phyloP scores from a whole-genome alignment of 2,329 filamentous ascomycete species.

The Fusarium abutilonis region DNA sequence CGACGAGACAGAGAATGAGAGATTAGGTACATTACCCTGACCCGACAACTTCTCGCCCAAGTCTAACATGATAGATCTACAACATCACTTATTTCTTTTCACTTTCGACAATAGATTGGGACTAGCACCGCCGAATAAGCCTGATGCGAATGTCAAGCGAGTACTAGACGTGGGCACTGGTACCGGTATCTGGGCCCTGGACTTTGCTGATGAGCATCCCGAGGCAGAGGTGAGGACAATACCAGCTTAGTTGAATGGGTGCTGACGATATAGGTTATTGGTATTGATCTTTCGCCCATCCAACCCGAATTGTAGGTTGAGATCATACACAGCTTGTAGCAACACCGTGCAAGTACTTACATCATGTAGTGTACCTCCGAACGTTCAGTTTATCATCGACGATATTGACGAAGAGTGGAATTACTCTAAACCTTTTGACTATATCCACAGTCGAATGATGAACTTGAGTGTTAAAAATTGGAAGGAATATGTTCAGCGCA shows the following conservation, averaged over 20 bases:
- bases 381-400: slow-evolving; percentile 18
- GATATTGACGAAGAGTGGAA: slow-evolving; percentile 27
- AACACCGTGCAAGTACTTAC: too few species aligned
- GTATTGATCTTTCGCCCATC: slow-evolving; percentile 16
- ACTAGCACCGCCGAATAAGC: slow-evolving; percentile 1
- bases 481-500: slow-evolving; percentile 11
- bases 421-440: slow-evolving; percentile 20
- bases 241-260: accelerated
- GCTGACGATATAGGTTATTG: not conserved
- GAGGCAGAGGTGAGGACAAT: slow-evolving; percentile 2
- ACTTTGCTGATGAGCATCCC: slow-evolving; percentile 13
- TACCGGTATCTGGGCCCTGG: slow-evolving; percentile 7
- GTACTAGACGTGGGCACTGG: slow-evolving; percentile 13
- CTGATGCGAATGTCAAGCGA: slow-evolving; percentile 5
- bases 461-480: slow-evolving; percentile 17
- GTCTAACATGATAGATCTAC: slow-evolving; percentile 2
- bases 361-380: not conserved
- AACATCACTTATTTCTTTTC: slow-evolving; percentile 5
- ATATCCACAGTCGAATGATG: slow-evolving; percentile 28
- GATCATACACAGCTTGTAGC: too few species aligned
- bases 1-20: slow-evolving; percentile 10
- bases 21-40: slow-evolving; percentile 1
- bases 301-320: slow-evolving; percentile 17
- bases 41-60: too few species aligned
- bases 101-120: slow-evolving; percentile 7